Conservation (phyloP, 352 stramenopile species). For the Pythium utonaiense region DNA sequence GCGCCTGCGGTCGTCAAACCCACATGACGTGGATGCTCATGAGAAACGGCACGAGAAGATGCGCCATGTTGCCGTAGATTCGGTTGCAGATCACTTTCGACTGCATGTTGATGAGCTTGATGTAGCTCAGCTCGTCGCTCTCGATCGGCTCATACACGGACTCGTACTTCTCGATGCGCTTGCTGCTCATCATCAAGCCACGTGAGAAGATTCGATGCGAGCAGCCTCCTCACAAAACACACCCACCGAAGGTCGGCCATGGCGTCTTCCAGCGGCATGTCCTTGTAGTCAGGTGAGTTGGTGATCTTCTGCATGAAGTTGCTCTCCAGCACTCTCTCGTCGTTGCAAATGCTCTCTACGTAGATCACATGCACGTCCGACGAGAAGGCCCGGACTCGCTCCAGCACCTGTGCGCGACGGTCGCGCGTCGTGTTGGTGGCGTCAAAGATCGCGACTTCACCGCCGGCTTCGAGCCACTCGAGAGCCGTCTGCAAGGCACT, state of each 20-base stretch:
- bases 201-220: neutral
- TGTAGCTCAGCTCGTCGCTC: slow-evolving; percentile 63
- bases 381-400: slow-evolving; percentile 21
- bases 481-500: slow-evolving; percentile 34
- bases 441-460: slow-evolving; percentile 73
- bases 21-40: slow-evolving; percentile 52
- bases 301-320: slow-evolving; percentile 51
- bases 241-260: slow-evolving; percentile 50
- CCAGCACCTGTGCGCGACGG: slow-evolving; percentile 26
- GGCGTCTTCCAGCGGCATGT: slow-evolving; percentile 40
- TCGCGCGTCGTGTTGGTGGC: slow-evolving; percentile 69
- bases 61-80: slow-evolving; percentile 47
- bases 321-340: slow-evolving; percentile 50
- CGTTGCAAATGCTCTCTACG: slow-evolving; percentile 83
- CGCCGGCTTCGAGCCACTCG: slow-evolving; percentile 39
- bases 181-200: slow-evolving; percentile 4
- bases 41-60: slow-evolving; percentile 45
- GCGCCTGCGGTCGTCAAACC: neutral
- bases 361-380: slow-evolving; percentile 58
- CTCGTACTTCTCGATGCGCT: slow-evolving; percentile 68
- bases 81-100: slow-evolving; percentile 54
- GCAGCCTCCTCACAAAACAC: neutral
- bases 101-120: slow-evolving; percentile 70
- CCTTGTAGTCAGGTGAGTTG: slow-evolving; percentile 59
- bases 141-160: slow-evolving; percentile 63